phyloP scores from a whole-genome alignment of 495 filamentous ascomycete genomes.

The Aeminium ludgeri region DNA sequence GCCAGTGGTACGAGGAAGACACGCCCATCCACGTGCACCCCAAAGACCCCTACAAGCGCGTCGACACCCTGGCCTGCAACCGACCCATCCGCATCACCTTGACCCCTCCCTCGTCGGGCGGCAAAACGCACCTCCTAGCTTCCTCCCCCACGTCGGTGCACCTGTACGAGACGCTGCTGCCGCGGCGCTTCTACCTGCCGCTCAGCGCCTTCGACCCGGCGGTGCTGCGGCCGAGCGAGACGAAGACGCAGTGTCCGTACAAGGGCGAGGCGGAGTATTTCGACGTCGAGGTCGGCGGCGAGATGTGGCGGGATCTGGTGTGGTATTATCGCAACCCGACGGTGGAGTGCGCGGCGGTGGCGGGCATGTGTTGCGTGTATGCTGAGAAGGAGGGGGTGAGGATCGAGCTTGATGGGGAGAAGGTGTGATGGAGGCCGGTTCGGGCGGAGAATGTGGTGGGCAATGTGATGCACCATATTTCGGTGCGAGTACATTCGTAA shows the following conservation, averaged over 20 bases:
- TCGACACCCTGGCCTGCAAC: conserved; percentile 36
- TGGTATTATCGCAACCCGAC: conserved; percentile 41
- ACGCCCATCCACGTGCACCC: conserved; percentile 38
- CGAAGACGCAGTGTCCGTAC: conserved; percentile 36
- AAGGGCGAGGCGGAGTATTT: conserved; percentile 42
- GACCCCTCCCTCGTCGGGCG: conserved; percentile 30
- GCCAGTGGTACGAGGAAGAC: conserved; percentile 47
- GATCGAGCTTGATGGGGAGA: conserved; percentile 35
- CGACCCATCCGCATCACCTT: conserved; percentile 34
- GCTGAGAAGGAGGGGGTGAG: conserved; percentile 48
- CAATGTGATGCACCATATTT: too few species aligned
- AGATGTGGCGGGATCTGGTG: conserved; percentile 30
- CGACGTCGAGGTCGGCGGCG: conserved; percentile 26
- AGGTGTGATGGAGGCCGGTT: conserved; percentile 27
- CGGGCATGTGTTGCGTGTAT: conserved; percentile 35
- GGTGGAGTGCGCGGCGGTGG: conserved; percentile 31
- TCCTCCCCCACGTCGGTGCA: conserved; percentile 24
- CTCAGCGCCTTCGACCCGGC: conserved; percentile 26
- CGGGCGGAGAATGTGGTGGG: too few species aligned
- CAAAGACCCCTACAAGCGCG: conserved; percentile 42
- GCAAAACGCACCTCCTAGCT: conserved; percentile 32
- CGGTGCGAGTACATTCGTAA: neutral
- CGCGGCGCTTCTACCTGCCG: conserved; percentile 36
- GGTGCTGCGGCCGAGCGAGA: conserved; percentile 27
- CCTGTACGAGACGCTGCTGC: conserved; percentile 35